A percentile compares a stretch with the other conserved stretches of the same genome.
phyloP scores from a whole-genome alignment of 768 basidiomycete genomes.

The Tylopilus vinaceipallidus region DNA sequence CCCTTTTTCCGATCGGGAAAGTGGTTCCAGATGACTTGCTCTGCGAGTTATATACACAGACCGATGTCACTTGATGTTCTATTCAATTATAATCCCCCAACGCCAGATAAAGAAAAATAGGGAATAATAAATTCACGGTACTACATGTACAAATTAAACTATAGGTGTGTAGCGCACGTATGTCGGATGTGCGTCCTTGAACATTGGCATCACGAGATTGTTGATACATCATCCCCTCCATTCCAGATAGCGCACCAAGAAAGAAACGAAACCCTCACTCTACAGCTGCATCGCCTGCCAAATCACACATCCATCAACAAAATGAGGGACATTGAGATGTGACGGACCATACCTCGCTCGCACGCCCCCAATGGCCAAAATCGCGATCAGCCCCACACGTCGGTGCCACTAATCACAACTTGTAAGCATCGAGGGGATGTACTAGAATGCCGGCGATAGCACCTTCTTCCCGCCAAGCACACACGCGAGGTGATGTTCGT shows the following conservation, averaged over 20 bases:
- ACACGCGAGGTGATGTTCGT: conserved; percentile 81
- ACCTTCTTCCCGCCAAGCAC: conserved; percentile 75
- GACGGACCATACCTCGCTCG: conserved; percentile 50
- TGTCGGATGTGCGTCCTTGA: conserved; percentile 76
- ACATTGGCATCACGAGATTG: conserved; percentile 76
- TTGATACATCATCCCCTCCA: background rate
- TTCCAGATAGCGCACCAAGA: too few relatives aligned
- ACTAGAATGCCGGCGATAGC: conserved; percentile 77
- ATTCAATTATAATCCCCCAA: too few relatives aligned
- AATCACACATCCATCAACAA: background rate
- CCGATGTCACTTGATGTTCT: too few relatives aligned
- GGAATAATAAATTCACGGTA: too few relatives aligned
- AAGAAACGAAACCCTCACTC: conserved; percentile 64
- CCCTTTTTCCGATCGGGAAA: too few relatives aligned
- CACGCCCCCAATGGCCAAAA: conserved; percentile 86
- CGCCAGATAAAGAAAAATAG: too few relatives aligned
- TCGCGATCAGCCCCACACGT: conserved; percentile 85
- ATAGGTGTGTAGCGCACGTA: conserved; percentile 68
- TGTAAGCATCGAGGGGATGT: conserved; percentile 78
- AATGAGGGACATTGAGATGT: background rate
- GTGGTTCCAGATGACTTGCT: too few relatives aligned
- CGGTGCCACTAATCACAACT: conserved; percentile 82
- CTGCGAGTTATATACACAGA: too few relatives aligned
- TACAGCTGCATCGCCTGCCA: conserved; percentile 74
- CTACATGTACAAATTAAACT: too few relatives aligned